These are phyloP conservation scores for Trametes elegans DNA, from an alignment of 768 basidiomycete genomes.

Conservation along the genomic window DNA sequence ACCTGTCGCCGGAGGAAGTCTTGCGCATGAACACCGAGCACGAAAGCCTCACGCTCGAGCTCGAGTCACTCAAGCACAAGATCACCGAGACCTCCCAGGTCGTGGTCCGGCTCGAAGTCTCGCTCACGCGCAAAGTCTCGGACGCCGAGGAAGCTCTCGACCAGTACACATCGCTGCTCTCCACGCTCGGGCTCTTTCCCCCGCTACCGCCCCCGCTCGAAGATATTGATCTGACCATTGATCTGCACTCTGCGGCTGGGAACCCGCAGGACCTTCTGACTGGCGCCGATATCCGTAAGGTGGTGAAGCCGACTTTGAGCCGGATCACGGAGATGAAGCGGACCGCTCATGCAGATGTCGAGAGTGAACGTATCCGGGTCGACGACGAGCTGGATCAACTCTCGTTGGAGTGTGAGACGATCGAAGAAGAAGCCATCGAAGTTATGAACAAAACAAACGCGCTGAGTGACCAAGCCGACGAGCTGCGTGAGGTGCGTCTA, in stretches of 20 bases:
- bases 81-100: constrained; percentile 69
- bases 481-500: constrained; percentile 69
- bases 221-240: constrained; percentile 73
- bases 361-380: constrained; percentile 75
- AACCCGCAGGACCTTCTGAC: constrained; percentile 65
- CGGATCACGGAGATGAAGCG: constrained; percentile 71
- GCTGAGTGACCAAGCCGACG: constrained; percentile 75
- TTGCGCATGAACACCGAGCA: constrained; percentile 88
- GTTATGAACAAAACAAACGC: constrained; percentile 69
- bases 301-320: constrained; percentile 75
- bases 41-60: constrained; percentile 66
- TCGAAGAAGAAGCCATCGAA: constrained; percentile 74
- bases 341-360: constrained; percentile 62
- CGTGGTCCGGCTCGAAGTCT: constrained; percentile 81
- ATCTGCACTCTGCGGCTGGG: constrained; percentile 75
- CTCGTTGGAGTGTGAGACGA: constrained; percentile 72
- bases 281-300: constrained; percentile 68
- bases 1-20: constrained; percentile 90
- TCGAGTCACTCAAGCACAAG: constrained; percentile 77
- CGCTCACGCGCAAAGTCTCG: constrained; percentile 73
- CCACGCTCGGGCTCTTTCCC: constrained; percentile 74
- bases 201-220: constrained; percentile 69
- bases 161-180: constrained; percentile 72
- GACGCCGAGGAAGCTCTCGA: constrained; percentile 82
- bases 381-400: constrained; percentile 84